Percentiles rank a stretch among this genome's conserved stretches.
Conservation (phyloP, 2,329 filamentous ascomycete species). For the Calonectria fujianensis region DNA sequence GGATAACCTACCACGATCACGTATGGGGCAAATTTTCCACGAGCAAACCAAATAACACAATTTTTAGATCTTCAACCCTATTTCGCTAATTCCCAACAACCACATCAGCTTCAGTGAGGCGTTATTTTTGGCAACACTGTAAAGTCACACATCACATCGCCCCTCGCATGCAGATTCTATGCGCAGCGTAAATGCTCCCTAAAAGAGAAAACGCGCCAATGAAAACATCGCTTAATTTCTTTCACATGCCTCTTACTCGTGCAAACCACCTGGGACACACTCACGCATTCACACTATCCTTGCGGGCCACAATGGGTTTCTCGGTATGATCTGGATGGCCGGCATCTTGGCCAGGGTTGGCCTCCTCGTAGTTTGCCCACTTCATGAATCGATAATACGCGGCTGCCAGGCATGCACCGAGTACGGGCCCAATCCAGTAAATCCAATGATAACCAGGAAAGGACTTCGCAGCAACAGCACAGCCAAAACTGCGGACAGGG, state of each 20-base stretch:
- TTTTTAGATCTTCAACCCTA: not conserved
- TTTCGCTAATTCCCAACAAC: not conserved
- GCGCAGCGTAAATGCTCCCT: rapidly evolving
- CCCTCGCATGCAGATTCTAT: not conserved
- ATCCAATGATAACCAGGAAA: constrained; percentile 69
- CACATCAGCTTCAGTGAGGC: not conserved
- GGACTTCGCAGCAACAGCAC: constrained; percentile 60
- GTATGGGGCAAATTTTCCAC: not conserved
- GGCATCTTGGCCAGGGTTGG: constrained; percentile 63
- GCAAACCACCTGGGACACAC: not conserved
- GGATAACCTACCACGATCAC: not conserved
- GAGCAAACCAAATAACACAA: not conserved
- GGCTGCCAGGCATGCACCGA: constrained; percentile 67
- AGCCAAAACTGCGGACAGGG: constrained; percentile 68
- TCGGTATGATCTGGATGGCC: constrained; percentile 31
- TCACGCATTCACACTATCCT: not conserved
- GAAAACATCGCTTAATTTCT: not conserved
- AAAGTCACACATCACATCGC: not conserved
- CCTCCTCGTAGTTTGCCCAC: constrained; percentile 67
- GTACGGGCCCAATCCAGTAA: constrained; percentile 69
- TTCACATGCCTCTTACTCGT: not conserved
- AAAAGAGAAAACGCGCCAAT: not conserved
- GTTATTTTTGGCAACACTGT: not conserved
- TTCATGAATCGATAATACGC: constrained; percentile 69
- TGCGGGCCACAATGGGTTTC: not conserved